Base-by-base conservation (phyloP, 371 early-diverging fungal species). In the Apophysomyces variabilis region DNA sequence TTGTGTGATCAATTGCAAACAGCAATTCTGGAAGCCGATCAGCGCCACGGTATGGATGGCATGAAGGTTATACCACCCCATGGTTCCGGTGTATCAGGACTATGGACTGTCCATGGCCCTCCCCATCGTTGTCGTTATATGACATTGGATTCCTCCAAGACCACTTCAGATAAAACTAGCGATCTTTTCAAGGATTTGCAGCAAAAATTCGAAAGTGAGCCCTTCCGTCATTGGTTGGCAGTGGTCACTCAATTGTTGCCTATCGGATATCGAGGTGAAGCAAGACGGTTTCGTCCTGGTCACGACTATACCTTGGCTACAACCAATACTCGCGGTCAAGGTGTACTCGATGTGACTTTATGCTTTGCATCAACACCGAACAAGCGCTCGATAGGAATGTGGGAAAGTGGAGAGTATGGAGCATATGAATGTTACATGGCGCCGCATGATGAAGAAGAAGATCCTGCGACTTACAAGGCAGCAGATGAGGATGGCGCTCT, bases 341-440 rank as follows among this genome's bases (percentile, higher is more conserved):
- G 68, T 32, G 70, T 77, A 7, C 75, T 91, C 16, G 89, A 90
- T 58, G 86, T 85, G 9, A 84, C 85, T 11, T 71, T 90, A 14
- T 85, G 84, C 41, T 63, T 90, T 38, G 66, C 79, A 7, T 57
- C 76, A 5, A 75, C 73, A 7, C 66, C 76, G 0, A 68, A 57
- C 6, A 38, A 54, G 11, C 26, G 44, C 5, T 65, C 61, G 36
- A 50, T 39, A 14, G 59, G 71, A 7, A 50, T 58, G 39, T 91
- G 92, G 90, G 84, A 78, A 6, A 74, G 78, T 12, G 89, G 90
- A 58, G 88, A 85, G 44, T 78, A 83, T 57, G 93, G 93, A 58
- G 93, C 91, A 3, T 93, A 90, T 69, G 89, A 90, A 60, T 89
- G 90, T 66, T 91, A 92, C 67, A 85, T 92, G 80, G 86, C 89